Conservation (phyloP, 257 asterid species). For the Lycium ferocissimum region DNA sequence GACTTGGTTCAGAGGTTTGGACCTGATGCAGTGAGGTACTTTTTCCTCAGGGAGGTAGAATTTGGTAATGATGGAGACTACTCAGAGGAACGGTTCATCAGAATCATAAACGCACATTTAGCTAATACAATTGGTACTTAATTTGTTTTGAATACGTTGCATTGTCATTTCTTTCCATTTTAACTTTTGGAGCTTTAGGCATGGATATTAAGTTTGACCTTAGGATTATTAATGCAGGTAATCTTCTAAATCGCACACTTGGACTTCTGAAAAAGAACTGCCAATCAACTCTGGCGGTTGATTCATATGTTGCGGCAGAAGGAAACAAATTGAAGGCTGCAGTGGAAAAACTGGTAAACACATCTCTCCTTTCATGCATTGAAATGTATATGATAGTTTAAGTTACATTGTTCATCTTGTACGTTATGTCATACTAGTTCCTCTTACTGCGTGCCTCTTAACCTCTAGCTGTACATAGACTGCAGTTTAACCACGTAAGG, state of each 20-base stretch:
- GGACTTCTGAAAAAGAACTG: slow-evolving; percentile 93
- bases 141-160: slow-evolving; percentile 23
- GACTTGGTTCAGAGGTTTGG: slow-evolving; percentile 87
- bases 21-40: slow-evolving; percentile 94
- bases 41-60: slow-evolving; percentile 96
- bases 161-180: slow-evolving; percentile 20
- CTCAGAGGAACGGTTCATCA: slow-evolving; percentile 93
- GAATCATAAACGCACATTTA: slow-evolving; percentile 83
- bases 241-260: slow-evolving; percentile 97
- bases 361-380: neutral
- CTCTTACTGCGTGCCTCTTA: neutral
- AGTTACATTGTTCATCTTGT: neutral
- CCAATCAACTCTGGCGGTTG: slow-evolving; percentile 70
- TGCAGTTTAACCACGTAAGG: neutral
- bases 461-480: neutral
- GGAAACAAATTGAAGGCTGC: slow-evolving; percentile 70
- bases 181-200: slow-evolving; percentile 8
- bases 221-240: slow-evolving; percentile 55
- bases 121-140: slow-evolving; percentile 91
- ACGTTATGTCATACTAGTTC: neutral
- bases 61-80: slow-evolving; percentile 94
- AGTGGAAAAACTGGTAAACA: slow-evolving; percentile 79
- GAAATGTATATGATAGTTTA: neutral
- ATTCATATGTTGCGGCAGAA: slow-evolving; percentile 82
- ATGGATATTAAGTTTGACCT: slow-evolving; percentile 24